These are phyloP conservation scores for Aureobasidium sp. DNA, from an alignment of 2,329 filamentous ascomycete genomes.

Conservation along the genomic window DNA sequence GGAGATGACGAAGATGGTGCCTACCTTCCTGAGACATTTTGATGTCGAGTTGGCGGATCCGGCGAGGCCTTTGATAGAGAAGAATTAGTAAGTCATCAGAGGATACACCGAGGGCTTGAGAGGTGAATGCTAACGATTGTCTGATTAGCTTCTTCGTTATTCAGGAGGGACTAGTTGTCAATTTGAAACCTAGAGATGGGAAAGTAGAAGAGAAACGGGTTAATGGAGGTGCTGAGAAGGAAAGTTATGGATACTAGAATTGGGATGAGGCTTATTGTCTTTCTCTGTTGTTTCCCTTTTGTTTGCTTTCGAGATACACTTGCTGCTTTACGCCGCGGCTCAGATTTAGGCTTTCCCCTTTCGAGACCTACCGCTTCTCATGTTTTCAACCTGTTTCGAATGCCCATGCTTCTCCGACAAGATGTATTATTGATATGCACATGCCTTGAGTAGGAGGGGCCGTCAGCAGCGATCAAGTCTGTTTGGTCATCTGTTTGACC, in stretches of 20 bases:
- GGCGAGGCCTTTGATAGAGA: not conserved
- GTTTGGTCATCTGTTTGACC: too few relatives aligned
- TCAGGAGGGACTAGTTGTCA: conserved; percentile 1
- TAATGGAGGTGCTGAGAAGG: conserved; percentile 4
- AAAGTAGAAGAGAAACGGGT: not conserved
- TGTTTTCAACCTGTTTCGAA: too few relatives aligned
- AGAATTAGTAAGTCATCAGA: not conserved
- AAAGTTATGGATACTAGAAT: not conserved
- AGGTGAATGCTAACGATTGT: not conserved
- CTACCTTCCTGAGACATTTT: conserved; percentile 5
- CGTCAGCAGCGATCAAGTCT: too few relatives aligned
- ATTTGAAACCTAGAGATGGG: not conserved
- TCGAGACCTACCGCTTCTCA: too few relatives aligned
- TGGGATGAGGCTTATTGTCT: not conserved
- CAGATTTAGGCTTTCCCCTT: too few relatives aligned
- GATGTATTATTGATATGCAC: too few relatives aligned
- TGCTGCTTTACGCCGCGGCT: too few relatives aligned
- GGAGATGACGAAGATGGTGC: conserved; percentile 40
- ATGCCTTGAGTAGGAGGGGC: too few relatives aligned
- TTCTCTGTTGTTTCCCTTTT: not conserved
- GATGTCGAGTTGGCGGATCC: conserved; percentile 2
- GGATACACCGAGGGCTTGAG: too few relatives aligned
- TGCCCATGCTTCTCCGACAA: too few relatives aligned
- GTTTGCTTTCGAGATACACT: not conserved
- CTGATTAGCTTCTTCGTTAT: conserved; percentile 3